Evolutionary conservation across 1,139 yeast species (phyloP).

Genomic region (Hanseniaspora gamundiae): DNA sequence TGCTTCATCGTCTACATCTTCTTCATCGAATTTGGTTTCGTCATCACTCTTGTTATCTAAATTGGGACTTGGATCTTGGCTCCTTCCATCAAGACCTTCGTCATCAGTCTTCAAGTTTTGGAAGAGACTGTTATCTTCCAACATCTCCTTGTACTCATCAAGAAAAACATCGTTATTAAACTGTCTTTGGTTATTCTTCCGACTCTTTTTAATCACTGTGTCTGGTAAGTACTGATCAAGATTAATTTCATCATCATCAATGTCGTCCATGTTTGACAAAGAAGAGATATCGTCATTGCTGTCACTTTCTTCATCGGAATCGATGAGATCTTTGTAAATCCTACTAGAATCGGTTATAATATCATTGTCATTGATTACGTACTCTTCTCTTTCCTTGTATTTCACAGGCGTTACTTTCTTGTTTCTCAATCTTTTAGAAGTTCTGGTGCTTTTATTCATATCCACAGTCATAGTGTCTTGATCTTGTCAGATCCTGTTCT

Average conservation of each 20-base stretch:
- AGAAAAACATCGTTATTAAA: not conserved
- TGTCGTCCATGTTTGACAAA: too few species aligned
- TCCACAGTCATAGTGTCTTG: too few species aligned
- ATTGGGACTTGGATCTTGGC: too few species aligned
- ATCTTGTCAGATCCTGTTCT: too few species aligned
- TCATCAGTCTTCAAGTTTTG: too few species aligned
- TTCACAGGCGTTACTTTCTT: not conserved
- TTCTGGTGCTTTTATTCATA: not conserved
- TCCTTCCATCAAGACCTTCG: slow-evolving; percentile 7
- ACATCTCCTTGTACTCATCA: not conserved
- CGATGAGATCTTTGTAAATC: not conserved
- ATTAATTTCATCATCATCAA: slow-evolving; percentile 6
- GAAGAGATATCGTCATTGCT: slow-evolving; percentile 5
- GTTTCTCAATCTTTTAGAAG: slow-evolving; percentile 9
- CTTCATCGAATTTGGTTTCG: slow-evolving; percentile 10
- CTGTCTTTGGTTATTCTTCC: not conserved
- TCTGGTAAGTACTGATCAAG: not conserved
- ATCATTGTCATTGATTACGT: slow-evolving; percentile 1
- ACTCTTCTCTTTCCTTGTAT: not conserved
- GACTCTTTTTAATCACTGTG: not conserved
- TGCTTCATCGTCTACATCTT: slow-evolving; percentile 15
- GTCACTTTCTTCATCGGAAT: slow-evolving; percentile 4
- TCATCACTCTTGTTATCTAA: too few species aligned
- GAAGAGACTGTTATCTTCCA: not conserved
- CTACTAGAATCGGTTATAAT: slow-evolving; percentile 1